Base-by-base conservation (phyloP, 2,329 filamentous ascomycete species). In the Albophoma yamanashiensis region DNA sequence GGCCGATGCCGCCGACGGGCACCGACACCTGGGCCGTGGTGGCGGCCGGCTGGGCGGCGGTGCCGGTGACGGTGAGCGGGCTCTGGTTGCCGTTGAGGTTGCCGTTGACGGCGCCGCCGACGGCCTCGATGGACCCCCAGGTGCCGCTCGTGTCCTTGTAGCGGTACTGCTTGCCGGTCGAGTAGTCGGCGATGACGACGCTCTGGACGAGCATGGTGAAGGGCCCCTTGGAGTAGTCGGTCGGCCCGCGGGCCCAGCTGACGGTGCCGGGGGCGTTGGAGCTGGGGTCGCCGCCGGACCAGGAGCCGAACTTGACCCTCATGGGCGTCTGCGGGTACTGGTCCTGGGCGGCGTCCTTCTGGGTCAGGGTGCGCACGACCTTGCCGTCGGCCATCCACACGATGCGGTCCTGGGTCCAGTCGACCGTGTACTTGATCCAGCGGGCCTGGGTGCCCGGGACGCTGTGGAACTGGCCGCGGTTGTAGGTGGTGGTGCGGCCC, bases 251-350 rank as follows among this genome's bases (percentile, higher is more conserved):
- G 60, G 94, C 90, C 94, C 94, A 99, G 64, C 85, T 79, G 67
- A 97, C 91, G 20, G 93, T 97, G 61, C 94, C 94, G 17, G 81
- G 73, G 1, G 86, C 70, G 73, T 97, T 97, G 63, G 64, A 64
- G 67, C 79, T 80, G 0, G 91, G 75, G 73, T 97, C 94, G 66
- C 94, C 94, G 69, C 92, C 94, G 58, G 91, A 87, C 94, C 94
- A 99, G 60, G 89, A 79, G 62, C 94, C 94, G 67, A 97, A 86
- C 75, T 93, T 95, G 76, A 97, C 78, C 75, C 92, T 89, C 91
- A 96, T 96, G 4, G 94, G 94, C 0, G 92, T 92, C 76, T 99
- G 94, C 9, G 94, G 94, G 71, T 95, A 99, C 74, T 96, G 89
- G 63, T 80, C 80, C 59, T 79, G 70, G 62, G 87, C 83, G 62